Evolutionary conservation across 306 rosid species (phyloP), one percentile per base, ranked within the genome.

Genomic region (Medicago lupulina): DNA sequence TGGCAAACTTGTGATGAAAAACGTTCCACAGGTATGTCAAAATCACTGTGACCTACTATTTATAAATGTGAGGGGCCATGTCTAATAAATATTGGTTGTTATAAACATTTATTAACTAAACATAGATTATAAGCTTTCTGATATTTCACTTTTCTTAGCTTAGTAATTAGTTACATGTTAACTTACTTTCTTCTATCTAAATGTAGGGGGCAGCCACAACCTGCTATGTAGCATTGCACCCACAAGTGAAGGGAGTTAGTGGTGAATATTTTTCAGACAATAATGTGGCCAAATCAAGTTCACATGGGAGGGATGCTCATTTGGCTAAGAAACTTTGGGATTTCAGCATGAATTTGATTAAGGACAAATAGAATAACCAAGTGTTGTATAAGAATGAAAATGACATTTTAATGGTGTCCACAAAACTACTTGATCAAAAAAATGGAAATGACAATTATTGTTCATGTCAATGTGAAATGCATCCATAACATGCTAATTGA

Each of bases 181-280:
- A 46, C 66, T 41, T 19, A 46, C 66, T 41, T 19, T 61, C 74
- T 70, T 9, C 49, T 58, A 51, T 44, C 31, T 73, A 64, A 58
- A 65, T 80, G 31, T 44, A 94, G 97, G 97, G 97, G 73, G 96
- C 98, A 49, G 97, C 97, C 39, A 94, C 98, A 77, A 85, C 93
- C 11, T 92, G 97, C 85, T 92, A 94, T 69, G 86, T 87, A 66
- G 97, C 98, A 36, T 67, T 94, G 83, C 80, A 94, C 80, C 93
- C 95, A 18, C 88, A 90, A 76, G 90, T 81, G 74, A 79, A 87
- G 76, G 98, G 96, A 76, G 43, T 88, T 47, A 83, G 88, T 67
- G 92, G 97, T 17, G 85, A 86, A 60, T 94, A 83, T 77, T 92
- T 94, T 67, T 60, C 62, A 1, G 86, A 90, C 81, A 79, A 95